A percentile compares a stretch with the other conserved stretches of the same genome.
Evolutionary conservation across 371 early-diverging fungal genomes (phyloP).

Genomic region (Lichtheimia ornata): DNA sequence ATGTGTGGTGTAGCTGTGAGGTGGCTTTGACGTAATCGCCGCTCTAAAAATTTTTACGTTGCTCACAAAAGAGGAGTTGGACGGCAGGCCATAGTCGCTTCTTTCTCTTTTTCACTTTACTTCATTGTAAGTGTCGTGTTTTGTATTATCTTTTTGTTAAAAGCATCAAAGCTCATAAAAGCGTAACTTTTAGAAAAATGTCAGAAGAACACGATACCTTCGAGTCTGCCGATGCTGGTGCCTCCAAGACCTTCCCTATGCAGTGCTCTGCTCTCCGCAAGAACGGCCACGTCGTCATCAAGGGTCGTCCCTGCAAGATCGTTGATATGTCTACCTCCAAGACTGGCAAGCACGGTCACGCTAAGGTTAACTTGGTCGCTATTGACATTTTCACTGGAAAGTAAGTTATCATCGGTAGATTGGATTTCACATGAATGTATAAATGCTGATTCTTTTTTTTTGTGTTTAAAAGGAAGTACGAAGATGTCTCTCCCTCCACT

Average conservation of each 20-base stretch:
- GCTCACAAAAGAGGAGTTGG: no score
- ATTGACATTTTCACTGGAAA: slow-evolving; percentile 97
- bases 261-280: slow-evolving; percentile 99
- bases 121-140: no score
- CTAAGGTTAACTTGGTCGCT: slow-evolving; percentile 97
- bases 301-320: slow-evolving; percentile 99
- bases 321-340: slow-evolving; percentile 96
- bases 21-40: no score
- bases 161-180: no score
- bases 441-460: background rate
- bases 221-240: slow-evolving; percentile 78
- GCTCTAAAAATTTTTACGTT: no score
- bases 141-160: no score
- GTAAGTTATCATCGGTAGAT: slow-evolving; percentile 58
- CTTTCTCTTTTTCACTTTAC: no score
- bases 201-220: slow-evolving; percentile 72
- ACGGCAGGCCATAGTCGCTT: no score
- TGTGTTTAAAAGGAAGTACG: slow-evolving; percentile 61
- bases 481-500: slow-evolving; percentile 98
- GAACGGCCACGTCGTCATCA: slow-evolving; percentile 97
- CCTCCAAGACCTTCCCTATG: slow-evolving; percentile 93
- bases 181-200: slow-evolving; percentile 21
- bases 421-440: no score
- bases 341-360: slow-evolving; percentile 99
- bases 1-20: no score